Evolutionary conservation across 2,329 filamentous ascomycete species (phyloP).

Genomic region (Stemphylium lycopersici): DNA sequence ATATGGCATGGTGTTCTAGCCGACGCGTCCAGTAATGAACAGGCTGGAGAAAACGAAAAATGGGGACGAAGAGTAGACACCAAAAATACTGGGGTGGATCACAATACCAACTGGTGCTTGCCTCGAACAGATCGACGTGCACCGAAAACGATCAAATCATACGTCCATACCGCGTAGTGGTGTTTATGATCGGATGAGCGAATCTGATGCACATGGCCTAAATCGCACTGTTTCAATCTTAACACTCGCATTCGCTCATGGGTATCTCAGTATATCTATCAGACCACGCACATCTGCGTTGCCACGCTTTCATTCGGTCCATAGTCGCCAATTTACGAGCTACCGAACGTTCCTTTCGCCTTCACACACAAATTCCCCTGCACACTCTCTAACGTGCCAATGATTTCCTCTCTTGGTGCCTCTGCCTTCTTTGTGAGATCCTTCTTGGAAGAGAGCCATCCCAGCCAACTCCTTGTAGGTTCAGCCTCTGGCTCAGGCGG

Average conservation of each 20-base stretch:
- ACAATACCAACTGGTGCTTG: no score
- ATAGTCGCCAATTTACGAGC: neutral
- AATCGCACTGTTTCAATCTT: neutral
- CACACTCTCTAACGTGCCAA: conserved; percentile 60
- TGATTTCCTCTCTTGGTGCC: conserved; percentile 52
- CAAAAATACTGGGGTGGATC: no score
- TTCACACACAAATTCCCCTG: conserved; percentile 60
- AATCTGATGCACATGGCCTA: neutral
- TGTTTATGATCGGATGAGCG: no score
- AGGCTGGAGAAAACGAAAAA: no score
- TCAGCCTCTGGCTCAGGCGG: conserved; percentile 30
- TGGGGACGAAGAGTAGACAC: no score
- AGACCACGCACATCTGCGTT: neutral
- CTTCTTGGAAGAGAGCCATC: conserved; percentile 43
- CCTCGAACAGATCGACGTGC: no score
- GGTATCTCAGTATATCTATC: neutral
- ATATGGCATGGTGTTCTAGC: no score
- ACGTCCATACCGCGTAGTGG: no score
- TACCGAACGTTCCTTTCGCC: conserved; percentile 6
- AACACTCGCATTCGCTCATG: neutral
- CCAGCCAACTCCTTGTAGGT: conserved; percentile 37
- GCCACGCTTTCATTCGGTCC: neutral
- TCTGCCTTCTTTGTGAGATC: conserved; percentile 54
- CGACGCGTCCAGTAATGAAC: no score
- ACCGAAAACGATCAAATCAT: no score